Base-by-base conservation (phyloP, 192 early-diverging fungal genomes). In the Coemansia sp. region DNA sequence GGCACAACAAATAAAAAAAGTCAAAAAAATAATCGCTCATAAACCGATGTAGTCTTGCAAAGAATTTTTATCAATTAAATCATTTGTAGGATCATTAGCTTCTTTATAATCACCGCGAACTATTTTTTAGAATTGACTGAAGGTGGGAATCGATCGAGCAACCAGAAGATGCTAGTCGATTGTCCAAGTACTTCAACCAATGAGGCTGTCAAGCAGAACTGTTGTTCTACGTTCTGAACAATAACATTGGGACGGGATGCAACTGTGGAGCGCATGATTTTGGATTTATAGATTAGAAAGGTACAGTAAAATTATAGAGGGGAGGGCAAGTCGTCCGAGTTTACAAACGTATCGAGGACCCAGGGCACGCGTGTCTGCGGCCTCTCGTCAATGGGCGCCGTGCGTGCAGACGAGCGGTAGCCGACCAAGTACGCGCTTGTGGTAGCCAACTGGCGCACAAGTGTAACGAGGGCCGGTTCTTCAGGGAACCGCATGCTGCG, bases 21-120 rank as follows among this genome's bases (percentile, higher is more conserved):
- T 24, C 8, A 7, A 39, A 62, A 66, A 61, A 48, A 50, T 32
- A 35, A 35, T 63, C 49, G 70, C 64, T 73, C 64, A 73, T 60
- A 73, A 65, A 73, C 70, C 70, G 70, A 65, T 62, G 69, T 73
- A 73, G 70, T 73, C 70, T 73, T 73, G 56, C 57, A 27, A 38
- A 26, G 57, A 50, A 27, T 66, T 57, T 47, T 29, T 45, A 24
- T 53, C 51, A 41, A 23, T 48, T 65, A 49, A 53, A 47, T 71
- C 64, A 60, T 65, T 24, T 65, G 57, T 54, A 62, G 54, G 63
- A 65, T 65, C 50, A 71, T 65, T 48, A 19, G 26, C 22, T 39
- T 59, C 49, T 58, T 35, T 59, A 20, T 54, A 61, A 71, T 71
- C 69, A 71, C 64, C 27, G 63, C 69, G 62, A 53, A 53, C 11